Base-by-base conservation (phyloP, 2,329 filamentous ascomycete genomes). In the Pseudopithomyces maydicus region DNA sequence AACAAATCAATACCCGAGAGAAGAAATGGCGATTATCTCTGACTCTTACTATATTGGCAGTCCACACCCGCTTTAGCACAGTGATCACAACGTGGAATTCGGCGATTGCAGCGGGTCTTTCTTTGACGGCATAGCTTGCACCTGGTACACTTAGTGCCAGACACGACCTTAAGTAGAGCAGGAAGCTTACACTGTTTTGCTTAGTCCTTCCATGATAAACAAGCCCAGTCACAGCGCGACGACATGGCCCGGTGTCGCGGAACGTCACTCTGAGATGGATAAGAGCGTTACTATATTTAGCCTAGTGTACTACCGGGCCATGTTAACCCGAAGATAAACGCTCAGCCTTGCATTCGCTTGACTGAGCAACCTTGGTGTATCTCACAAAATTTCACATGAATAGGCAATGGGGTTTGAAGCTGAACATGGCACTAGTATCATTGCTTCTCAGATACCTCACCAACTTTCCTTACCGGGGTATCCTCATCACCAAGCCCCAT, bases 61-160 rank as follows among this genome's bases (percentile, higher is more conserved):
- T 64, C 54, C 12, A 68, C 64, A n/a, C 54, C 55, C 23, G 52
- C 57, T 29, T 56, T 63, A 0, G 52, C 20, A 49, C 66, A 71
- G 33, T 62, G 60, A 10, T 66, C 63, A 35, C 68, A 71, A 23
- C 59, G 59, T 32, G 67, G 67, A 4, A 64, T 55, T 19, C 55
- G 58, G 23, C 68, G 59, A 51, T 71, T 66, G 44, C 68, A 71
- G 22, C 61, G 57, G 7, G 64, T 60, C 49, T 71, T 71, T 7
- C 68, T 32, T 23, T 67, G 66, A 8, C 68, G 65, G 50, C 68
- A 71, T 19, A 68, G 55, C 29, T 66, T 48, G 45, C 68, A 70
- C 19, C 68, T 71, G 33, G 23, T 60, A 20, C 54, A 50, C 41
- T n/a, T 8, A 39, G n/a, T 57, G 12, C 14, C 14, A 12, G 3